Evolutionary conservation across 208 protist genomes (phyloP), one percentile per base, ranked within the genome.

Genomic region (Wallacemonas sp.): DNA sequence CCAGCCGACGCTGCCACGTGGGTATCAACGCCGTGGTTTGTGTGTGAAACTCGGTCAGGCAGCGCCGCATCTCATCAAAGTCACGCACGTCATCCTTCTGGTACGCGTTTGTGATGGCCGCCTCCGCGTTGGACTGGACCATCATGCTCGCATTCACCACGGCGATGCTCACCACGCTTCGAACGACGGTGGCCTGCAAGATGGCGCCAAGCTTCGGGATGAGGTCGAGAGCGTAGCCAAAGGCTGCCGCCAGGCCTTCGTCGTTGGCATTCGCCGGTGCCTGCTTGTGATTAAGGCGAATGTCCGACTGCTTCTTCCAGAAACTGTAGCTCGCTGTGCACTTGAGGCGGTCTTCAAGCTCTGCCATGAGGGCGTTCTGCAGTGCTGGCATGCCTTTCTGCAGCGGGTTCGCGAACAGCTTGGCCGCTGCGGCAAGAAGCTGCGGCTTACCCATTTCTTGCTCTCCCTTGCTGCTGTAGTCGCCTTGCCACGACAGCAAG

Each of bases 361-460:
- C 87, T 12, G 17, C 74, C 46, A 81, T 73, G 55, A 82, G 75
- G 1, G 90, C 85, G 1, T 61, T 13, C 29, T 93, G 81, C 27
- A 95, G 78, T 32, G 62, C 64, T 33, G 90, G 87, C 39, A 93
- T 95, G 26, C 87, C 90, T 22, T 80, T 76, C 67, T 93, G 87
- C 39, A 93, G 57, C 9, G 81, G 73, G 63, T 82, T 83, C 21
- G 55, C 54, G 77, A 93, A 95, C 63, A 90, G 77, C 19, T 78
- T 77, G 17, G 83, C 86, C 12, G 75, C 84, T n/a, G 73, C 55
- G 19, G 72, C 72, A 46, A 95, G 78, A 17, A 93, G 76, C 65
- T 79, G 76, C 9, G 90, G 90, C 41, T 74, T 48, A 1, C 87
- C 90, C 48, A 95, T 71, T 34, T 76, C 53, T 68, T 95, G 81